Evolutionary conservation across 495 filamentous ascomycete genomes (phyloP).

Genomic region (Lasiosphaeria ovina): DNA sequence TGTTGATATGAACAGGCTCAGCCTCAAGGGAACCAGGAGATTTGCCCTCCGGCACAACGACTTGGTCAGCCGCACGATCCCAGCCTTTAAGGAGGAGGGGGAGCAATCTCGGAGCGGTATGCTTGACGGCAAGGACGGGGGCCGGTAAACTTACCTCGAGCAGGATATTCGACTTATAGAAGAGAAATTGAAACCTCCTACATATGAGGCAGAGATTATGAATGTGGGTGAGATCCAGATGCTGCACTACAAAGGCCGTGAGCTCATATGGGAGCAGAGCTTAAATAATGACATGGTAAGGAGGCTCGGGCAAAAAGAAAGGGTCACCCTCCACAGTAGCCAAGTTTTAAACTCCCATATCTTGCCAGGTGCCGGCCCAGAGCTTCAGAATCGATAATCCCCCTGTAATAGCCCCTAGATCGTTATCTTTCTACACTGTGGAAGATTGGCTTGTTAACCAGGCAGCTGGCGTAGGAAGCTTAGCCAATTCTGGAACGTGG

Average conservation of each 20-base stretch:
- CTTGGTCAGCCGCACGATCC: conserved; percentile 17
- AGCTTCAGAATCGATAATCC: too few relatives aligned
- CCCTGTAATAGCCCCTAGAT: too few relatives aligned
- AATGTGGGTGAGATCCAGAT: conserved; percentile 52
- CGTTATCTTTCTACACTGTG: too few relatives aligned
- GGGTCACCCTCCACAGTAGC: too few relatives aligned
- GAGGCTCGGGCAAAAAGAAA: too few relatives aligned
- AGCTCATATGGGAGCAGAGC: conserved; percentile 67
- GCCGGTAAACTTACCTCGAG: conserved; percentile 50
- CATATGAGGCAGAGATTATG: conserved; percentile 51
- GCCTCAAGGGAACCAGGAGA: conserved; percentile 59
- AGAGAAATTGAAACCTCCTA: conserved; percentile 50
- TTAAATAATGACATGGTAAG: conserved; percentile 27
- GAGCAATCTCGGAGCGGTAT: conserved; percentile 6
- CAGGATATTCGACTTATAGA: conserved; percentile 59
- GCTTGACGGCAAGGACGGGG: conserved; percentile 3
- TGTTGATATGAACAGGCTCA: conserved; percentile 45
- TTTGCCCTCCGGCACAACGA: conserved; percentile 44
- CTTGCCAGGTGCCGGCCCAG: too few relatives aligned
- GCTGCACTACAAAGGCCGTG: conserved; percentile 56
- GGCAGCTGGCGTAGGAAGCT: too few relatives aligned
- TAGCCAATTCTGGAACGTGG: too few relatives aligned
- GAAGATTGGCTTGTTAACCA: too few relatives aligned
- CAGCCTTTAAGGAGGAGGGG: not conserved
- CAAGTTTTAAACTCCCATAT: too few relatives aligned